Evolutionary conservation across 176 grass and related monocot genomes (phyloP).

Genomic region (Ensete ventricosum): DNA sequence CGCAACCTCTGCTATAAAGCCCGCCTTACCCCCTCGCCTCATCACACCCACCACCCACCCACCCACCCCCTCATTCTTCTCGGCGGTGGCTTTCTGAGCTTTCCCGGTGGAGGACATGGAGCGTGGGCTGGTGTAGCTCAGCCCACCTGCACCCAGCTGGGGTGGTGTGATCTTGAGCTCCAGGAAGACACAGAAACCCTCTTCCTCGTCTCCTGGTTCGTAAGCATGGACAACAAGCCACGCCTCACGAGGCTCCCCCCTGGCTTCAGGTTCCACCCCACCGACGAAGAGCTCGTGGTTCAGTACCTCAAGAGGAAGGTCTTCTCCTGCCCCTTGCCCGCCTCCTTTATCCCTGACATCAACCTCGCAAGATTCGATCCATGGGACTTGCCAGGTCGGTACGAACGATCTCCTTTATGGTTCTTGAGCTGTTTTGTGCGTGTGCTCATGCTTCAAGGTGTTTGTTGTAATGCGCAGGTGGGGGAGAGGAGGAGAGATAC

Average conservation of each 20-base stretch:
- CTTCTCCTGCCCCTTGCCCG: constrained; percentile 13
- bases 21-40: background rate
- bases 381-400: constrained; percentile 16
- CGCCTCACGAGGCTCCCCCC: constrained; percentile 4
- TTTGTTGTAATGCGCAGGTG: background rate
- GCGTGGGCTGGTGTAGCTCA: too few species aligned
- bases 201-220: background rate
- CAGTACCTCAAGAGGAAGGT: constrained; percentile 20
- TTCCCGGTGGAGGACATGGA: background rate
- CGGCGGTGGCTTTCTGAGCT: background rate
- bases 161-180: too few species aligned
- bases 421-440: too few species aligned
- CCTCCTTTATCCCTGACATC: constrained; percentile 14
- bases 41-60: too few species aligned
- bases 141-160: too few species aligned
- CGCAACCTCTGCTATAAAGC: constrained; percentile 9
- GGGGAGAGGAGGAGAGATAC: constrained; percentile 8
- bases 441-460: background rate
- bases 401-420: background rate
- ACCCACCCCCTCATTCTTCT: background rate
- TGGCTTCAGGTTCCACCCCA: constrained; percentile 19
- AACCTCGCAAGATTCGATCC: constrained; percentile 14
- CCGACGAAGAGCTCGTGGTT: constrained; percentile 16
- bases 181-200: background rate
- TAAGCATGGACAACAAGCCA: background rate